Conservation (phyloP, 352 stramenopile species). For the Phytophthora boehmeriae region DNA sequence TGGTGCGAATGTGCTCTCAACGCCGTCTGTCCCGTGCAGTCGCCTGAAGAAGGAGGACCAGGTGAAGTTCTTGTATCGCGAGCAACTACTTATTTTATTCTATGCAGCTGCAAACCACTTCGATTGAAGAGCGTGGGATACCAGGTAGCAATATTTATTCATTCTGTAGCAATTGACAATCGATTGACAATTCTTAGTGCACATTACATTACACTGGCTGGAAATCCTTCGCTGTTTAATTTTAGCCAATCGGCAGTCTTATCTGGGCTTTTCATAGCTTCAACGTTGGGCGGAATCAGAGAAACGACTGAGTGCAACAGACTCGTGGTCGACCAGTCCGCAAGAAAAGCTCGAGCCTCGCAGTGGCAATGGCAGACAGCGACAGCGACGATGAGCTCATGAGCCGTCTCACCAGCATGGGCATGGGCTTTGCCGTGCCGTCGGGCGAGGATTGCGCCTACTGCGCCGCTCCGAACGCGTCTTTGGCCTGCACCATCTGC, state of each 20-base stretch:
- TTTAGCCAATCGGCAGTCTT: background rate
- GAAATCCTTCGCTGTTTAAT: no score
- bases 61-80: background rate
- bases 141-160: constrained; percentile 26
- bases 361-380: constrained; percentile 63
- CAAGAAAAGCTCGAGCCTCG: constrained; percentile 21
- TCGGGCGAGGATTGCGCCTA: constrained; percentile 74
- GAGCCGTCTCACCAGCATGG: constrained; percentile 59
- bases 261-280: background rate
- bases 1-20: constrained; percentile 48
- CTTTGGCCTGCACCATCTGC: constrained; percentile 71
- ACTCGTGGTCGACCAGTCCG: constrained; percentile 5
- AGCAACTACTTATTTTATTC: constrained; percentile 16
- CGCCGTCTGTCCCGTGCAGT: constrained; percentile 24
- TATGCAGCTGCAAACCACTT: constrained; percentile 18
- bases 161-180: constrained; percentile 23
- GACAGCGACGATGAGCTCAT: constrained; percentile 91
- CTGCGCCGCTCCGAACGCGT: constrained; percentile 61
- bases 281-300: background rate
- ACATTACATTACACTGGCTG: no score
- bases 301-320: constrained; percentile 2
- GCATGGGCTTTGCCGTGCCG: constrained; percentile 27
- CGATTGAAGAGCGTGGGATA: constrained; percentile 26
- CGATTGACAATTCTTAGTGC: no score
- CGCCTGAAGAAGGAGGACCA: constrained; percentile 18